These are phyloP conservation scores for Neonectria neomacrospora DNA, from an alignment of 2,329 filamentous ascomycete species.

Conservation along the genomic window DNA sequence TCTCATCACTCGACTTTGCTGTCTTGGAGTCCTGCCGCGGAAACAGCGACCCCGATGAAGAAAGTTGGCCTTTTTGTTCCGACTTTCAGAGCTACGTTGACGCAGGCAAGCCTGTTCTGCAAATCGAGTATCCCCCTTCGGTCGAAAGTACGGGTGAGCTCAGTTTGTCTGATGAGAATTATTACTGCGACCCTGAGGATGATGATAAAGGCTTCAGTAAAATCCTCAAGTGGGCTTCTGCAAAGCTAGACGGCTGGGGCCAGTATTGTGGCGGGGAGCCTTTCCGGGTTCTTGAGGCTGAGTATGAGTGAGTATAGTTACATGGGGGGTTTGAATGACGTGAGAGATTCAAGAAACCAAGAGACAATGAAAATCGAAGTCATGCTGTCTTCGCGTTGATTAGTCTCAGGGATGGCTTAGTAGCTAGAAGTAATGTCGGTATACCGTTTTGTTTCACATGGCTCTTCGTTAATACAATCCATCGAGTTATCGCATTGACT, in stretches of 20 bases:
- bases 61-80: slow-evolving; percentile 43
- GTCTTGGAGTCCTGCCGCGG: slow-evolving; percentile 51
- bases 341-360: too few species aligned
- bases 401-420: too few species aligned
- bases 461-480: too few species aligned
- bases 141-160: slow-evolving; percentile 36
- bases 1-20: slow-evolving; percentile 47
- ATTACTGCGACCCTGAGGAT: slow-evolving; percentile 40
- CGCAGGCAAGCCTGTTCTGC: slow-evolving; percentile 47
- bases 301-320: too few species aligned
- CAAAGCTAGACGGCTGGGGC: slow-evolving; percentile 48
- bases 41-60: slow-evolving; percentile 31
- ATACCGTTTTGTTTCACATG: too few species aligned
- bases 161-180: slow-evolving; percentile 40
- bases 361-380: too few species aligned
- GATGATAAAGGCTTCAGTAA: slow-evolving; percentile 48
- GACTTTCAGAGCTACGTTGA: slow-evolving; percentile 46
- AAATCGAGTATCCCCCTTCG: slow-evolving; percentile 51
- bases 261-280: slow-evolving; percentile 43
- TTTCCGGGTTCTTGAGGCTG: too few species aligned
- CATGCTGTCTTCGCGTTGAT: too few species aligned
- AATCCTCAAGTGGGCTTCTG: slow-evolving; percentile 47
- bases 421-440: too few species aligned
- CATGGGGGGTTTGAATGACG: too few species aligned
- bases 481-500: too few species aligned